A percentile compares a stretch with the other conserved stretches of the same genome.
phyloP scores from a whole-genome alignment of 306 rosid species.

The Hippophae rhamnoides region DNA sequence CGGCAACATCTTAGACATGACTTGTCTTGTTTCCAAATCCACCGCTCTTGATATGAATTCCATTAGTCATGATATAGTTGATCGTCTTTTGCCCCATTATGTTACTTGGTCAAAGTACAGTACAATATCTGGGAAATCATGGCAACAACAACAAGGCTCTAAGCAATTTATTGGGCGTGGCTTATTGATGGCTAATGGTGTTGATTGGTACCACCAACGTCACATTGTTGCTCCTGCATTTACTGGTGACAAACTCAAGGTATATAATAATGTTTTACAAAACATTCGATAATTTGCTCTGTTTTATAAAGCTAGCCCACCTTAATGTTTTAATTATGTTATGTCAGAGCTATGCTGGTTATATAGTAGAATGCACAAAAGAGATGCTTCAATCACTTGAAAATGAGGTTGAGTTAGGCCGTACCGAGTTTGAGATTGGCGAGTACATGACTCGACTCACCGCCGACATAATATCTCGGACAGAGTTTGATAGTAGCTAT shows the following conservation, averaged over 20 bases:
- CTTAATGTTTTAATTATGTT: background rate
- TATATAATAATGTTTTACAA: background rate
- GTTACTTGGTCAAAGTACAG: constrained; percentile 53
- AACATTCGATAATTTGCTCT: too few relatives aligned
- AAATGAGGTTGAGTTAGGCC: constrained; percentile 34
- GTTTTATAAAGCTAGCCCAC: too few relatives aligned
- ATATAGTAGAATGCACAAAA: constrained; percentile 88
- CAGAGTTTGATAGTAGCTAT: constrained; percentile 63
- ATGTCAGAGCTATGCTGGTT: constrained; percentile 67
- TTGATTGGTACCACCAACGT: constrained; percentile 44
- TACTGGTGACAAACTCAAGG: constrained; percentile 39
- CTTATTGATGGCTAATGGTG: constrained; percentile 41
- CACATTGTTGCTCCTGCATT: constrained; percentile 42
- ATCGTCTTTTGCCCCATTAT: constrained; percentile 79
- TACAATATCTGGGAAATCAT: constrained; percentile 35
- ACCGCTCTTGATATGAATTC: constrained; percentile 64
- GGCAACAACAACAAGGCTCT: constrained; percentile 45
- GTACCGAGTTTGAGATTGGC: constrained; percentile 64
- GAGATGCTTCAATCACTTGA: constrained; percentile 55
- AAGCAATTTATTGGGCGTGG: constrained; percentile 44
- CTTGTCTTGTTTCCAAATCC: constrained; percentile 43
- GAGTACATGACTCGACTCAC: constrained; percentile 60
- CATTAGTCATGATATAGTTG: constrained; percentile 69
- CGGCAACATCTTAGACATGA: constrained; percentile 74
- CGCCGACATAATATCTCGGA: constrained; percentile 78